Evolutionary conservation across 2,329 filamentous ascomycete genomes (phyloP).

Genomic region (Aspergillus persii): DNA sequence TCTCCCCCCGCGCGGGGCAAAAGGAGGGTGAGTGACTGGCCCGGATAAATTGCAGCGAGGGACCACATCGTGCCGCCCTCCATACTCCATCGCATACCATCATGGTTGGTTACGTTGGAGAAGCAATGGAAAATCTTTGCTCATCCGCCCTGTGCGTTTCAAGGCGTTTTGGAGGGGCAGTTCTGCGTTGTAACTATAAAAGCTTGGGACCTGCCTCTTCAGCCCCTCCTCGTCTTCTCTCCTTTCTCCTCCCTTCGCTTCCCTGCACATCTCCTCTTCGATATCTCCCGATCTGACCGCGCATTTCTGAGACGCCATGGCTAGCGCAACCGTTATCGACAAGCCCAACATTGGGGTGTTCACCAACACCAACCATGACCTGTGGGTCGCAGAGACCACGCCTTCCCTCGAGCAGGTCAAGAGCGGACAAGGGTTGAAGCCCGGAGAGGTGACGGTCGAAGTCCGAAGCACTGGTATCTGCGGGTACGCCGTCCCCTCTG

Average conservation of each 20-base stretch:
- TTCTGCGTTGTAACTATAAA: constrained; percentile 13
- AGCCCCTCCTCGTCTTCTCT: constrained; percentile 11
- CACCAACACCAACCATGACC: constrained; percentile 87
- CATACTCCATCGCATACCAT: constrained; percentile 1
- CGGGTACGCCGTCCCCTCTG: constrained; percentile 57
- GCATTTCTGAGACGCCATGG: constrained; percentile 20
- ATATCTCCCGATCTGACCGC: constrained; percentile 3
- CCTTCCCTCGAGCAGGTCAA: constrained; percentile 74
- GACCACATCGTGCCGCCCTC: constrained; percentile 7
- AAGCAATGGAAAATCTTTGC: constrained; percentile 1
- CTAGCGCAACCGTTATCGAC: constrained; percentile 43
- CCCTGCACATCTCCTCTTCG: not conserved
- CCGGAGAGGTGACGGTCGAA: constrained; percentile 81
- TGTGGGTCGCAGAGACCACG: constrained; percentile 79
- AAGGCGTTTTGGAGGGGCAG: constrained; percentile 15
- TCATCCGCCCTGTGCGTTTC: not conserved
- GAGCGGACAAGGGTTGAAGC: constrained; percentile 65
- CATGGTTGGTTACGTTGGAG: constrained; percentile 5
- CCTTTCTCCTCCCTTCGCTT: constrained; percentile 5
- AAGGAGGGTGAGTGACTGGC: not conserved
- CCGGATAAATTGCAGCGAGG: constrained; percentile 10
- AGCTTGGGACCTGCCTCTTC: constrained; percentile 12
- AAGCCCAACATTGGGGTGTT: constrained; percentile 95
- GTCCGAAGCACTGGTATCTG: constrained; percentile 96
- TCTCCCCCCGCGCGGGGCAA: constrained; percentile 7